Evolutionary conservation across 306 rosid genomes (phyloP).

Genomic region (Cicer cuneatum): DNA sequence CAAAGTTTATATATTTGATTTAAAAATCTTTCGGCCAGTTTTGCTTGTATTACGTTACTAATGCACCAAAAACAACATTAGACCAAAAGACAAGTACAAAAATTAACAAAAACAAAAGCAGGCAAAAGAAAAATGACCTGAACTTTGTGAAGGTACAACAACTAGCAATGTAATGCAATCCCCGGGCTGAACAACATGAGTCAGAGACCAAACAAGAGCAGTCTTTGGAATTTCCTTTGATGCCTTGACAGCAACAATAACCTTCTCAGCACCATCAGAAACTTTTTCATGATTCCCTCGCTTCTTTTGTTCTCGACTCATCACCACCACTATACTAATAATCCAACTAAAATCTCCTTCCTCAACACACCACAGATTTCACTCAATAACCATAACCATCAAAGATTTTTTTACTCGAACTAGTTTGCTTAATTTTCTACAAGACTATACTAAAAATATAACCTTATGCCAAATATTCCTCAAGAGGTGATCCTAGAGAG

Average conservation of each 20-base stretch:
- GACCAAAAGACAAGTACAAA: background rate
- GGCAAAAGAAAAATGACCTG: conserved; percentile 61
- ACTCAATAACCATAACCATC: conserved; percentile 45
- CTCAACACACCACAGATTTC: conserved; percentile 36
- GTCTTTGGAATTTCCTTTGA: conserved; percentile 90
- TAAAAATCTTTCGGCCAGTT: no score
- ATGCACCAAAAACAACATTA: background rate
- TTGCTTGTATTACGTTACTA: no score
- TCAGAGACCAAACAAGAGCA: conserved; percentile 96
- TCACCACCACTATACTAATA: conserved; percentile 43
- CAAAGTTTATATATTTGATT: no score
- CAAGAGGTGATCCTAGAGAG: conserved; percentile 47
- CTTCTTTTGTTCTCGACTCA: conserved; percentile 82
- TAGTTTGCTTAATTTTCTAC: conserved; percentile 39
- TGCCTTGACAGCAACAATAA: conserved; percentile 95
- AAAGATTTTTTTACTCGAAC: conserved; percentile 48
- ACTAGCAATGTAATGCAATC: conserved; percentile 94
- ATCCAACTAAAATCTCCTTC: conserved; percentile 30
- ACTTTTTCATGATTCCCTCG: conserved; percentile 80
- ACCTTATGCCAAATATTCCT: conserved; percentile 51
- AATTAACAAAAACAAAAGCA: background rate
- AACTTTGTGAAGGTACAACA: conserved; percentile 84
- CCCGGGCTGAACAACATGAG: conserved; percentile 98
- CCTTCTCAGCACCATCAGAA: conserved; percentile 80
- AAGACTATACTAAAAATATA: conserved; percentile 14